Evolutionary conservation across 2,329 filamentous ascomycete species (phyloP), one percentile per base, ranked within the genome.

Genomic region (Penicillium sumatraense): DNA sequence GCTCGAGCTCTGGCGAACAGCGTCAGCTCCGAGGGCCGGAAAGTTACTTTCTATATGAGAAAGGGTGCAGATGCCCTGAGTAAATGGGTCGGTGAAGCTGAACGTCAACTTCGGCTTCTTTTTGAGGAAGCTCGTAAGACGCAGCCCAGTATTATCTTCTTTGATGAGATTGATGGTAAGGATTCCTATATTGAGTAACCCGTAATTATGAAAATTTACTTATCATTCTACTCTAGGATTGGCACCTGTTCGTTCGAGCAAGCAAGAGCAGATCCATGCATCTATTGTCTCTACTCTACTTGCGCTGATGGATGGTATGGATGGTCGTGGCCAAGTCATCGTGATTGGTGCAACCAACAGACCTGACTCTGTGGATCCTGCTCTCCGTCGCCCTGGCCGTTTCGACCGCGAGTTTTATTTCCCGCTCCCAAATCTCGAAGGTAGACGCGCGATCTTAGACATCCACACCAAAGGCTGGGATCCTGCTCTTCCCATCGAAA

Each of bases 351-450:
- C 95, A n/a, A 99, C 93, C 54, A 99, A 99, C 72, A 87, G 93
- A 61, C 93, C 95, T 0, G 93, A 98, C 74, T 96, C 95, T 49
- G 93, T 99, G 58, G 93, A 99, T 72, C 93, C 93, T 63, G 93
- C 93, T n/a, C 82, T 99, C 55, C 89, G 95, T 57, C 88, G 93
- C 48, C 93, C 95, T 18, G 96, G 95, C 40, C 89, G 95, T 49
- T 99, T 99, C 69, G 95, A 99, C 71, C 84, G 95, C 72, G 96
- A 99, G 73, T 99, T 99, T 68, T 98, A 98, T 78, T 99, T 99
- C 70, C 93, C 95, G 1, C 80, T 99, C 27, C 95, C 95, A 0
- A 90, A 93, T 64, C 81, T 87, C 3, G 86, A 89, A 35, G 92
- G 86, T 20, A 86, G 95, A 58, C 88, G 89, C 60, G 84, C 91